Evolutionary conservation across 345 rosid species (phyloP).

Genomic region (Citrus inodora): DNA sequence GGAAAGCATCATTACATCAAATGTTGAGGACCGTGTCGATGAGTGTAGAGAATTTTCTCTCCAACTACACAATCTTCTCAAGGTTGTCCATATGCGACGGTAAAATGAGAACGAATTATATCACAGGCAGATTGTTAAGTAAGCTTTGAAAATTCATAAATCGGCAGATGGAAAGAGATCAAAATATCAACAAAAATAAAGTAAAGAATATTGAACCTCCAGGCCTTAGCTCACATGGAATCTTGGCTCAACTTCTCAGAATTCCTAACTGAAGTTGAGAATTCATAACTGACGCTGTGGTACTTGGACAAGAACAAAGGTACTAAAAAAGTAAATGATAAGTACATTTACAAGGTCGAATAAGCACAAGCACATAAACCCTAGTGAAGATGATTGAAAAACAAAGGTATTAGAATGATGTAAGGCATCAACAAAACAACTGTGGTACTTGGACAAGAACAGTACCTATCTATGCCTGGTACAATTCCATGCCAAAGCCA

Average conservation of each 20-base stretch:
- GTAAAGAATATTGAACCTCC: not conserved
- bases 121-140: not conserved
- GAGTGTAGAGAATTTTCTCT: not conserved
- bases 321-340: no score
- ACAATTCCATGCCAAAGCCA: not conserved
- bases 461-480: not conserved
- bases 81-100: not conserved
- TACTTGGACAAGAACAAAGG: no score
- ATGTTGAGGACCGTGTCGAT: not conserved
- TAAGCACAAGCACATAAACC: not conserved
- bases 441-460: not conserved
- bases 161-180: not conserved
- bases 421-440: not conserved
- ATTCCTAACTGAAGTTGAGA: not conserved
- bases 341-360: not conserved
- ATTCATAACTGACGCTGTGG: no score
- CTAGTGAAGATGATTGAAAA: not conserved
- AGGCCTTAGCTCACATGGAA: not conserved
- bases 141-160: not conserved
- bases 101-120: not conserved
- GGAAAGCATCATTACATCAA: not conserved
- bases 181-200: not conserved
- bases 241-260: not conserved
- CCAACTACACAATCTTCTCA: not conserved
- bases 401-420: not conserved